Conservation (phyloP, 2,329 filamentous ascomycete species). For the Epichloe gansuensis region DNA sequence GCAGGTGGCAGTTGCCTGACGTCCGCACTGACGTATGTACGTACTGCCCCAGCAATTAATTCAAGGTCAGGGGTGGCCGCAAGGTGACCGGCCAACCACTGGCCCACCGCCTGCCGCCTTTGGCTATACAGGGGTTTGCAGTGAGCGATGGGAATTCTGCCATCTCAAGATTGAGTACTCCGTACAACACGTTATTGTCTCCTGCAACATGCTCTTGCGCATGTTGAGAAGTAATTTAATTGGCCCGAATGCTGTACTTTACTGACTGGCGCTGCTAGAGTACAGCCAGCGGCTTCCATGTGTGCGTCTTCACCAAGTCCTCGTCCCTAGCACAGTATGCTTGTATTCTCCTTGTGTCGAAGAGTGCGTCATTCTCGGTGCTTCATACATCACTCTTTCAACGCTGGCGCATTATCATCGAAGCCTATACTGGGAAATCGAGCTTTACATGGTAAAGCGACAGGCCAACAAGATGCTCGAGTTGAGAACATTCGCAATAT, state of each 20-base stretch:
- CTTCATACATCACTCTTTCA: neutral
- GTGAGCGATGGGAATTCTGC: neutral
- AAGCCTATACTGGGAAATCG: neutral
- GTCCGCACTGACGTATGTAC: conserved; percentile 2
- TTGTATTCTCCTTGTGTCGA: conserved; percentile 7
- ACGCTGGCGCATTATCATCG: neutral
- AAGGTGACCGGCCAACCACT: neutral
- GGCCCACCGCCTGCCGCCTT: neutral
- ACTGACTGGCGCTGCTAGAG: neutral
- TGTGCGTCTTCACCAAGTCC: neutral
- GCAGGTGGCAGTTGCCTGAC: neutral
- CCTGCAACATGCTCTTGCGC: neutral
- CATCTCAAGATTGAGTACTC: neutral
- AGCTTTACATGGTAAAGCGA: conserved; percentile 4
- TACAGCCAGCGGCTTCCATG: neutral
- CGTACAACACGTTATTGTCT: neutral
- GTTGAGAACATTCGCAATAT: conserved; percentile 69
- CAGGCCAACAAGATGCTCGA: conserved; percentile 14
- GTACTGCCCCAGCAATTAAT: neutral
- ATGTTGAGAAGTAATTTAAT: neutral
- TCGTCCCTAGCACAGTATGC: conserved; percentile 6
- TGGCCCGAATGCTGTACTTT: neutral
- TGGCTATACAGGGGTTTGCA: neutral
- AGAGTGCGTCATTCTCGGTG: neutral
- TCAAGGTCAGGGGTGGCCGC: neutral